Evolutionary conservation across 2,329 filamentous ascomycete species (phyloP).

Genomic region (Hansfordia pulvinata): DNA sequence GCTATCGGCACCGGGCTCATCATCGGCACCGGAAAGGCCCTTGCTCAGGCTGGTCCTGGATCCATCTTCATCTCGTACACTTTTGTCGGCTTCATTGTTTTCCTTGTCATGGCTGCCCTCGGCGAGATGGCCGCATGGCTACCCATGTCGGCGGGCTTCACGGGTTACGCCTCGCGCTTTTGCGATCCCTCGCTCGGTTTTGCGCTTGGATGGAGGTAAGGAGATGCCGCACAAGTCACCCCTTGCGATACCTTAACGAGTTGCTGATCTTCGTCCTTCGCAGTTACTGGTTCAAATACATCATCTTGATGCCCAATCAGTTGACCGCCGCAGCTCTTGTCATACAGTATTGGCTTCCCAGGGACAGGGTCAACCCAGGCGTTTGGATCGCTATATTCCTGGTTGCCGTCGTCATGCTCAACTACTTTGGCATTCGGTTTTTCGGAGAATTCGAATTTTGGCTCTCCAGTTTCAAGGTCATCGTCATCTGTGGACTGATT

Average conservation of each 20-base stretch:
- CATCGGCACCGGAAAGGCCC: conserved; percentile 48
- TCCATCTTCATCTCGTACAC: conserved; percentile 61
- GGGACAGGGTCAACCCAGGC: conserved; percentile 57
- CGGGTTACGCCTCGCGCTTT: conserved; percentile 67
- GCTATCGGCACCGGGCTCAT: conserved; percentile 64
- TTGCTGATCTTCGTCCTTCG: neutral
- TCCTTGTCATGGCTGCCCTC: conserved; percentile 67
- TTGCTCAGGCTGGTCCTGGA: conserved; percentile 42
- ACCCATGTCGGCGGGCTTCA: conserved; percentile 66
- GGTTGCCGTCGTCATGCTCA: conserved; percentile 48
- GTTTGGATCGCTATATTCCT: conserved; percentile 67
- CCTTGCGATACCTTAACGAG: neutral
- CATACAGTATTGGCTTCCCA: conserved; percentile 61
- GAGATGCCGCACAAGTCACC: conserved; percentile 8
- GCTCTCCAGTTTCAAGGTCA: conserved; percentile 52
- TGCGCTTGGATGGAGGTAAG: conserved; percentile 57
- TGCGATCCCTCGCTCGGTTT: conserved; percentile 73
- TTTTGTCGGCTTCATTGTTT: conserved; percentile 59
- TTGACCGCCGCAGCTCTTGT: conserved; percentile 69
- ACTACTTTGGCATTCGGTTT: conserved; percentile 56
- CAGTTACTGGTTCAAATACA: conserved; percentile 61
- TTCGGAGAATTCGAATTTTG: conserved; percentile 55
- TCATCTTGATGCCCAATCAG: conserved; percentile 77
- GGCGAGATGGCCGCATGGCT: conserved; percentile 81
- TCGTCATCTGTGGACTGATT: conserved; percentile 53